phyloP scores from a whole-genome alignment of 495 filamentous ascomycete species.

The Penicillium antarcticum region DNA sequence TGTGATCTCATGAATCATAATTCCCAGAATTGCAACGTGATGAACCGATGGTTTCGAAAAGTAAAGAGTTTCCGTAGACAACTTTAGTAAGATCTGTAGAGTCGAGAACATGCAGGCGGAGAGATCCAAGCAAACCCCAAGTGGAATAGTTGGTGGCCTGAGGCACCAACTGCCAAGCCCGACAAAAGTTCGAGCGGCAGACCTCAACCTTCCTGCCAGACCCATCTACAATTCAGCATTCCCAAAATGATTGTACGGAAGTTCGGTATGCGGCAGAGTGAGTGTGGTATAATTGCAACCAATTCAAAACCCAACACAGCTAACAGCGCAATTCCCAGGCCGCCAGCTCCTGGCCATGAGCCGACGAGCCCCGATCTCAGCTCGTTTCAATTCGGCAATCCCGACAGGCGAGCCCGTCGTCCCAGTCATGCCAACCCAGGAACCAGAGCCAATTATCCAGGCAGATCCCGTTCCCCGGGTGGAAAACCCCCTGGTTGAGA shows the following conservation, averaged over 20 bases:
- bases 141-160: slow-evolving; percentile 22
- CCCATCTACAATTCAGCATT: slow-evolving; percentile 10
- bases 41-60: neutral
- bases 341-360: slow-evolving; percentile 41
- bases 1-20: slow-evolving; percentile 3
- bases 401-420: slow-evolving; percentile 27
- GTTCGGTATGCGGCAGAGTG: slow-evolving; percentile 42
- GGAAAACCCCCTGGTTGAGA: slow-evolving; percentile 15
- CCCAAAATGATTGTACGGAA: slow-evolving; percentile 45
- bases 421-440: neutral
- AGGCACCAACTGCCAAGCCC: slow-evolving; percentile 35
- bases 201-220: slow-evolving; percentile 15
- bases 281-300: slow-evolving; percentile 14
- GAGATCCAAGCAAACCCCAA: slow-evolving; percentile 8
- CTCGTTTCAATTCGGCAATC: slow-evolving; percentile 35
- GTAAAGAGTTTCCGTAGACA: too few relatives aligned
- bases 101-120: neutral
- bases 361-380: slow-evolving; percentile 33
- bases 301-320: neutral
- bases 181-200: slow-evolving; percentile 43
- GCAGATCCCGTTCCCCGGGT: slow-evolving; percentile 7
- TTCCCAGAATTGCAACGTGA: slow-evolving; percentile 6
- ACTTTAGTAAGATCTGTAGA: too few relatives aligned
- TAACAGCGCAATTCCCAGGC: slow-evolving; percentile 24
- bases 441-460: slow-evolving; percentile 5